Conservation (phyloP, 1,284 basidiomycete species). For the Ceratobasidium sp. region DNA sequence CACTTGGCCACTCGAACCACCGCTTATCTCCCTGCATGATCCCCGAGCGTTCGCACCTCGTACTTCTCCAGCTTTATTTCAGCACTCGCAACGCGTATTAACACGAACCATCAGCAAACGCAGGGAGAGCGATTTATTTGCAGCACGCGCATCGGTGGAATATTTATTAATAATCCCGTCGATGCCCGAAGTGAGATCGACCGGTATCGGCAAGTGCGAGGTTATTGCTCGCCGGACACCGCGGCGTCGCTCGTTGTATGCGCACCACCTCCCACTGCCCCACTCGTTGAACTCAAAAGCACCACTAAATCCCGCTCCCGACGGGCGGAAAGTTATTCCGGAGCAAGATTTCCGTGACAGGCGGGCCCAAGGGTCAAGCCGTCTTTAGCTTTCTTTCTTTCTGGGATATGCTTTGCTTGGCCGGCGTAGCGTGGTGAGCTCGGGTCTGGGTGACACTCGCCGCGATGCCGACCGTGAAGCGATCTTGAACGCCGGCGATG, state of each 20-base stretch:
- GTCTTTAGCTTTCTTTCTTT: too few relatives aligned
- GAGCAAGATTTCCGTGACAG: too few relatives aligned
- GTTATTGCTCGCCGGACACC: constrained; percentile 2
- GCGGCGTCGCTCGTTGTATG: neutral
- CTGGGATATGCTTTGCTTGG: constrained; percentile 5
- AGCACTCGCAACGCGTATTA: neutral
- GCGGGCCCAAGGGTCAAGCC: neutral
- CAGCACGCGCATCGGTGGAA: too few relatives aligned
- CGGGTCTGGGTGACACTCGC: constrained; percentile 9
- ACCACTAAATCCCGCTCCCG: too few relatives aligned
- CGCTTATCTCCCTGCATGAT: constrained; percentile 22
- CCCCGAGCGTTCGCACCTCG: constrained; percentile 23
- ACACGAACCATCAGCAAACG: neutral
- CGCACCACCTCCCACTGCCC: neutral
- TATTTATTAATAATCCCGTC: neutral
- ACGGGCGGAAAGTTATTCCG: too few relatives aligned
- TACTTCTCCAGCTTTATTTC: neutral
- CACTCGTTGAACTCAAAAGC: neutral
- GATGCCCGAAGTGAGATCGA: constrained; percentile 30
- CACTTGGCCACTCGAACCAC: neutral
- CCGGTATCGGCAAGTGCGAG: constrained; percentile 16
- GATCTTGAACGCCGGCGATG: constrained; percentile 16
- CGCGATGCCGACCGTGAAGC: neutral
- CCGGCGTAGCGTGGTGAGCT: constrained; percentile 26
- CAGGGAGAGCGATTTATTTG: neutral